Percentiles rank a stretch among this genome's conserved stretches.
These are phyloP conservation scores for Sporothrix pseudoabietina DNA, from an alignment of 2,329 filamentous ascomycete genomes.

Conservation along the genomic window DNA sequence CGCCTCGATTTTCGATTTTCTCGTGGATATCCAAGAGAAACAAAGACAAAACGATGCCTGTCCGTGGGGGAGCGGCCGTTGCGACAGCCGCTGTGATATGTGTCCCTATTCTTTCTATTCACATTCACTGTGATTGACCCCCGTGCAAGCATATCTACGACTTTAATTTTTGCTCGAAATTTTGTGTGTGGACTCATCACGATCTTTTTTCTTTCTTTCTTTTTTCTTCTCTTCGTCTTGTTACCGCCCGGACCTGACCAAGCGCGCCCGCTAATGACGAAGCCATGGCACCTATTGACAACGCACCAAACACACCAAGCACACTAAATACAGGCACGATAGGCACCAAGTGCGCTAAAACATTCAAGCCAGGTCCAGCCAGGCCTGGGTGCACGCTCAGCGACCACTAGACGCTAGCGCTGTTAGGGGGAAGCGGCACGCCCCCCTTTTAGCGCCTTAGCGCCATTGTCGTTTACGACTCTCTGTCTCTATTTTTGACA, in stretches of 20 bases:
- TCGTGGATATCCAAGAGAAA: neutral
- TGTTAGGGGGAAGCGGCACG: neutral
- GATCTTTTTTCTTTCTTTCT: neutral
- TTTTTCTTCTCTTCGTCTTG: neutral
- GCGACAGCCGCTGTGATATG: neutral
- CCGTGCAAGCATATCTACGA: neutral
- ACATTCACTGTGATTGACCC: neutral
- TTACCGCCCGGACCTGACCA: slow-evolving; percentile 8
- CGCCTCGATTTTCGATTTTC: slow-evolving; percentile 12
- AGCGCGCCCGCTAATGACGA: slow-evolving; percentile 1
- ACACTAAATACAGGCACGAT: neutral
- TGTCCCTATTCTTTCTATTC: too few species aligned
- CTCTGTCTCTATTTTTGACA: neutral
- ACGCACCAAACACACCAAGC: neutral
- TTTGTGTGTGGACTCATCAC: neutral
- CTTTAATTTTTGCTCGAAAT: neutral
- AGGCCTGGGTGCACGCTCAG: neutral
- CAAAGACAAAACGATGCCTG: neutral
- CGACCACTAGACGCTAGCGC: slow-evolving; percentile 19
- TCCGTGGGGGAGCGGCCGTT: slow-evolving; percentile 7
- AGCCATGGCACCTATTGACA: neutral
- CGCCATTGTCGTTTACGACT: neutral
- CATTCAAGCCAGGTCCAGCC: neutral
- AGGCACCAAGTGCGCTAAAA: slow-evolving; percentile 11
- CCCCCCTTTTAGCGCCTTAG: neutral